These are phyloP conservation scores for Fusarium nygamai DNA, from an alignment of 2,329 filamentous ascomycete species.

Conservation along the genomic window DNA sequence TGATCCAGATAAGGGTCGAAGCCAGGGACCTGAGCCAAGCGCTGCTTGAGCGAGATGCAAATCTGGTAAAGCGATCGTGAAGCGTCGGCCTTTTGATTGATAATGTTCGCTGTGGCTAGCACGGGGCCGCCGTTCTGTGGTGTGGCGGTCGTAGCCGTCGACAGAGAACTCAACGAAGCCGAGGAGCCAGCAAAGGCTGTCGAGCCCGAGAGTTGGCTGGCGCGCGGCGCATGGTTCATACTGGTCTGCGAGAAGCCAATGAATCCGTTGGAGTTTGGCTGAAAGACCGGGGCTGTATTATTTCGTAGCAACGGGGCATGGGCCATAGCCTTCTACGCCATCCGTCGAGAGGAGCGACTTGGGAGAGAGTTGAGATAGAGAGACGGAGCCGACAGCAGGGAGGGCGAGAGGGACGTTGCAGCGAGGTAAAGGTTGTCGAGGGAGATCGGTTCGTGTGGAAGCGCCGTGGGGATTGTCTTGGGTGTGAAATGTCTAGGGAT, in stretches of 20 bases:
- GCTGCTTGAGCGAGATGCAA: conserved; percentile 84
- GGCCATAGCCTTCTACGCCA: conserved; percentile 64
- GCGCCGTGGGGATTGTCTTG: conserved; percentile 16
- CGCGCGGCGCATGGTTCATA: conserved; percentile 64
- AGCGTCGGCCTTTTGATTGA: conserved; percentile 95
- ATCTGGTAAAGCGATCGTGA: conserved; percentile 94
- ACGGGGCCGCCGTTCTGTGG: conserved; percentile 67
- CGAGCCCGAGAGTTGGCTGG: conserved; percentile 71
- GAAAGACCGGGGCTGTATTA: conserved; percentile 66
- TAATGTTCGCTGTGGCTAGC: conserved; percentile 88
- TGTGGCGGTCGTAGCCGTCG: conserved; percentile 55
- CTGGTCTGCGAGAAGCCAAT: conserved; percentile 56
- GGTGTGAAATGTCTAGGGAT: conserved; percentile 21
- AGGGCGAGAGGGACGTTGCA: conserved; percentile 12
- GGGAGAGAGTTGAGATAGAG: background rate
- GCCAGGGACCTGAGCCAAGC: conserved; percentile 82
- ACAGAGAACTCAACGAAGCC: conserved; percentile 61
- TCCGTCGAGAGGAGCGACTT: conserved; percentile 45
- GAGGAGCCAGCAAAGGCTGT: conserved; percentile 65
- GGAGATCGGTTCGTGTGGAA: conserved; percentile 19
- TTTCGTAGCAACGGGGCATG: conserved; percentile 69
- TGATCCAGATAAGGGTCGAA: conserved; percentile 81
- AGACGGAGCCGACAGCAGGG: conserved; percentile 17
- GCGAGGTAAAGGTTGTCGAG: conserved; percentile 21
- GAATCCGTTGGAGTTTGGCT: conserved; percentile 58